phyloP scores from a whole-genome alignment of 306 rosid genomes.

The Myrica gale region DNA sequence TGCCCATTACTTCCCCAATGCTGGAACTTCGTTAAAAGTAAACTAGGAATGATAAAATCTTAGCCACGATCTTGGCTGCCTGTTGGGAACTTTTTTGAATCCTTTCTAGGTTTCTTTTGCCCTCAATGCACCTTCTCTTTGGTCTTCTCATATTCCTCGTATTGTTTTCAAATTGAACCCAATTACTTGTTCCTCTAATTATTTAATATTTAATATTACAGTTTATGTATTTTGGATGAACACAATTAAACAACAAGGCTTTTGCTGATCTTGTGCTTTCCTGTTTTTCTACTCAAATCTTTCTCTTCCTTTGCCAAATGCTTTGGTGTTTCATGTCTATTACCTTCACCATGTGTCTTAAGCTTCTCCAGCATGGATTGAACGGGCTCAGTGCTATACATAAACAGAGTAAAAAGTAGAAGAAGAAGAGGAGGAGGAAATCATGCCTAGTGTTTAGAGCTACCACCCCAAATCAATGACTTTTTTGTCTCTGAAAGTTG shows the following conservation, averaged over 20 bases:
- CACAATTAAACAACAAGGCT: neutral
- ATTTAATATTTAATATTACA: neutral
- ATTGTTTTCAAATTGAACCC: neutral
- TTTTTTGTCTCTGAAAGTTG: too few relatives aligned
- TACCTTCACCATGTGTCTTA: neutral
- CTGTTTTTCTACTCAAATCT: neutral
- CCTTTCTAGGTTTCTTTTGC: neutral
- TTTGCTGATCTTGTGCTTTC: neutral
- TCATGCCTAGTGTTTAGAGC: too few relatives aligned
- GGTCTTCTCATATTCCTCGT: neutral
- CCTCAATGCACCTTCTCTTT: neutral
- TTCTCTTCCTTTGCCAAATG: neutral
- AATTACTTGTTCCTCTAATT: neutral
- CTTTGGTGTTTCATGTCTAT: neutral
- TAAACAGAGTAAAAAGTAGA: too few relatives aligned
- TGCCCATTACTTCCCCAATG: neutral
- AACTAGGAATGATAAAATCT: neutral
- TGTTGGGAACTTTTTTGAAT: neutral
- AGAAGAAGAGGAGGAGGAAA: too few relatives aligned
- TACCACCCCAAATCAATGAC: too few relatives aligned
- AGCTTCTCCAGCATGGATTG: neutral
- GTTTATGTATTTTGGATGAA: neutral
- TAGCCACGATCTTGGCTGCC: constrained; percentile 1
- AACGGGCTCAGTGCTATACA: too few relatives aligned
- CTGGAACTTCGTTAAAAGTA: neutral